Base-by-base conservation (phyloP, 2,329 filamentous ascomycete genomes). In the Escovopsis weberi region DNA sequence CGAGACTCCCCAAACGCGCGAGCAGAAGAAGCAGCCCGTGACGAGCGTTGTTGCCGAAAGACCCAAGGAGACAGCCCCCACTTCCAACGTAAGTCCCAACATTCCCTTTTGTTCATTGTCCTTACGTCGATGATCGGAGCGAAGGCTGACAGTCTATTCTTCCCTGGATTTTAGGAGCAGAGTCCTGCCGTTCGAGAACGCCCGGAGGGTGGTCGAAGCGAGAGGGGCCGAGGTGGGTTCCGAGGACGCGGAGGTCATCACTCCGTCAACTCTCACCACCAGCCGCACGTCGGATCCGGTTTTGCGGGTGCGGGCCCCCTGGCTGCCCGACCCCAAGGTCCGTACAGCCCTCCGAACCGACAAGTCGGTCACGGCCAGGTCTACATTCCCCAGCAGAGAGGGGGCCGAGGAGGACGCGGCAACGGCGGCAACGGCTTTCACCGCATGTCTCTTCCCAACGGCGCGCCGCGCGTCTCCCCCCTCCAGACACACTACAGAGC, bases 241-340 rank as follows among this genome's bases (percentile, higher is more conserved):
- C 64, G 69, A 33, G 61, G 62, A 38, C 68, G 69, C 38, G 69
- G 67, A 33, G 61, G 59, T 15, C 67, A 70, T 46, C 62, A 63
- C 44, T 51, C 53, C 33, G 50, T 50, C 46, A 61, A 55, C 51
- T 52, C 54, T 12, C 62, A 63, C 48, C 48, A 50, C 42, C 65
- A 58, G 47, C 57, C 60, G 36, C 57, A 60, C 46, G 52, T 50
- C 18, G 45, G 47, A 11, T 40, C 52, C 33, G 53, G 52, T 8
- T 65, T 61, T 48, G 53, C 53, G 33, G 49, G 57, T 32, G 63
- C 63, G 41, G 62, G 61, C 18, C 56, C 60, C 26, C 38, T 55
- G 34, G 43, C 55, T 15, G 53, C 57, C 42, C 48, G 63, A 49
- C 48, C 56, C 44, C 62, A 62, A 34, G 60, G 57, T 8, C 59